Percentiles rank a stretch among this genome's conserved stretches.
Conservation (phyloP, 2,329 filamentous ascomycete genomes). For the Pestalotiopsis sp. region DNA sequence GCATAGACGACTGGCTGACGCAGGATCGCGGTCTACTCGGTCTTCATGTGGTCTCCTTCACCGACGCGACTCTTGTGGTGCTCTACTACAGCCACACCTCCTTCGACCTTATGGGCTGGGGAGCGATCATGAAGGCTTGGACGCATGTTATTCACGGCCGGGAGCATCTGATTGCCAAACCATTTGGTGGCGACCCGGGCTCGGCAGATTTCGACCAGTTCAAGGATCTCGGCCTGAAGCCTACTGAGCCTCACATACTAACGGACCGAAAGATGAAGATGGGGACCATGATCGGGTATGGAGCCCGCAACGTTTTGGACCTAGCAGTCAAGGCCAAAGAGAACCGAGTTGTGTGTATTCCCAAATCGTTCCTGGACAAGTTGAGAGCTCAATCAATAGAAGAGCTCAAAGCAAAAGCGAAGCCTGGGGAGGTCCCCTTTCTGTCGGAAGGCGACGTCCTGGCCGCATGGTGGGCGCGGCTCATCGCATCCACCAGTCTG, state of each 20-base stretch:
- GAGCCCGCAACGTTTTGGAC: background rate
- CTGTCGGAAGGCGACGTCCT: constrained; percentile 41
- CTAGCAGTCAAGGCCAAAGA: background rate
- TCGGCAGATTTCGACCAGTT: background rate
- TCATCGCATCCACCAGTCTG: constrained; percentile 25
- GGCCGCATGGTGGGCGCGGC: constrained; percentile 35
- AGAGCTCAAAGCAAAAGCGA: constrained; percentile 20
- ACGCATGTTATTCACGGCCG: constrained; percentile 43
- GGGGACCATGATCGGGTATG: constrained; percentile 21
- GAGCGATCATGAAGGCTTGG: constrained; percentile 47
- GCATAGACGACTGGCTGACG: constrained; percentile 40
- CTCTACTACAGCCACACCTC: constrained; percentile 49
- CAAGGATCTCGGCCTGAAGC: constrained; percentile 17
- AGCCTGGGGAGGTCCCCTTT: constrained; percentile 24
- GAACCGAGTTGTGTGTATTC: constrained; percentile 33
- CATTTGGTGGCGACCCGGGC: constrained; percentile 25
- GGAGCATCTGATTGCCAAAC: constrained; percentile 39
- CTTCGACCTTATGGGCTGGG: constrained; percentile 46
- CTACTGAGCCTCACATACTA: constrained; percentile 29
- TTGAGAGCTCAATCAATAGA: constrained; percentile 26
- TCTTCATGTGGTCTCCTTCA: constrained; percentile 50
- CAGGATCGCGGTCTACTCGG: constrained; percentile 46
- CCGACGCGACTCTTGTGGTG: constrained; percentile 49
- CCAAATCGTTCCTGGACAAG: constrained; percentile 25
- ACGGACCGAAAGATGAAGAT: constrained; percentile 26